Evolutionary conservation across 805 yeast species (phyloP), one percentile per base, ranked within the genome.

Genomic region (Saturnispora zaruensis): DNA sequence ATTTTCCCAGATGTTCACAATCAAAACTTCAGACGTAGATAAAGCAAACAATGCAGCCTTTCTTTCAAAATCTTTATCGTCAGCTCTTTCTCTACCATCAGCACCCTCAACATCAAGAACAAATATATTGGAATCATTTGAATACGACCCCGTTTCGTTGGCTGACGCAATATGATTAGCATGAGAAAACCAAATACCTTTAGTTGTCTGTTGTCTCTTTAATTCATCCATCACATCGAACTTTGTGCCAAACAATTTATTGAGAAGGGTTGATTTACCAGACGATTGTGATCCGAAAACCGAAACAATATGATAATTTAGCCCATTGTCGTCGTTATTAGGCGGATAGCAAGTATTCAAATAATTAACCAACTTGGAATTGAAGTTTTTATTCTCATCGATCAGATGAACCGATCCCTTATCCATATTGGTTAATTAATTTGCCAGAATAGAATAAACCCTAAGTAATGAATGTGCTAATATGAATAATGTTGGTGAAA

Each of bases 71-170:
- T 93, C 99, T 67, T 93, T 97, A 66, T 93, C 98, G 60, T 93
- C 99, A 24, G 98, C 98, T 50, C 97, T 78, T 68, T 93, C 99
- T 53, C 96, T 77, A 45, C 99, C 98, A 69, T 93, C 99, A 0
- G 97, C 90, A 45, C 99, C 99, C 68, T 93, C 99, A n/a, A 93
- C 98, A 63, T 93, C 99, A 76, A 93, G 77, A 2, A 93, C 95
- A 53, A 87, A 75, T 9, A 88, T 72, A 54, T 79, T 57, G 21
- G 55, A 51, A 16, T 59, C 51, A 40, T 59, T 59, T 6, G 54
- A 45, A 5, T 45, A 33, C 3, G 23, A 30, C 4, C 51, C 41
- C 2, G 25, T 45, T 14, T 55, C 57, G 8, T 44, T 37, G 5
- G 49, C 53, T 2, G 63, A 49, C 20, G 69, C 67, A 25, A 77